Evolutionary conservation across 805 yeast genomes (phyloP), one percentile per base, ranked within the genome.

Genomic region (Metschnikowia lochheadii): DNA sequence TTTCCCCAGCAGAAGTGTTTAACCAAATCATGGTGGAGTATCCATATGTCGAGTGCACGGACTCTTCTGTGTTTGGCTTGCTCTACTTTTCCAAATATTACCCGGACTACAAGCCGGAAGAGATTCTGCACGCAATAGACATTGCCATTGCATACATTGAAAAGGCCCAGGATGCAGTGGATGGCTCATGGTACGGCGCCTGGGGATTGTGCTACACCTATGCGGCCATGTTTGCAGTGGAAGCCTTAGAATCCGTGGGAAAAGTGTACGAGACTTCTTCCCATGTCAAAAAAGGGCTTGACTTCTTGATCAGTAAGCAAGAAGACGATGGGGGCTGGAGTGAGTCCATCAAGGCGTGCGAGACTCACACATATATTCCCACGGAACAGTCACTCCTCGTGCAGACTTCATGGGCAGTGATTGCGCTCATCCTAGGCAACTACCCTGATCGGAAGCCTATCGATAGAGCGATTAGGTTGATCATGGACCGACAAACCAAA

Each of bases 11-110:
- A 1, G 99, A 94, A 65, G 99, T 94, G 0, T 94, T 94, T 69
- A 96, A 96, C 51, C 91, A 94, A 59, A 94, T 94, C 52, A 94
- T 94, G 99, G 96, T 94, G 23, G 99, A 94, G 67, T 94, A 89
- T 65, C 98, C 99, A 0, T 94, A 94, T 63, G 97, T 95, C 18
- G 99, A 94, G 67, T 94, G 99, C 66, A 90, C 98, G 0, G 99
- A 95, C 68, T 91, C 98, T 0, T 83, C 92, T 0, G 96, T 94
- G 5, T 70, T 94, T 34, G 99, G 99, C 0, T 73, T 94, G 51
- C 83, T 87, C 0, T 87, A 85, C 64, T 94, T 90, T 70, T 74
- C 83, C 41, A 77, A 82, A 52, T 73, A 81, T 61, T 83, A 79
- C 61, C 78, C 77, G 1, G 74, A 78, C 46, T 90, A 94, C 63